Conservation (phyloP, 345 rosid genomes). For the Balakata baccata region DNA sequence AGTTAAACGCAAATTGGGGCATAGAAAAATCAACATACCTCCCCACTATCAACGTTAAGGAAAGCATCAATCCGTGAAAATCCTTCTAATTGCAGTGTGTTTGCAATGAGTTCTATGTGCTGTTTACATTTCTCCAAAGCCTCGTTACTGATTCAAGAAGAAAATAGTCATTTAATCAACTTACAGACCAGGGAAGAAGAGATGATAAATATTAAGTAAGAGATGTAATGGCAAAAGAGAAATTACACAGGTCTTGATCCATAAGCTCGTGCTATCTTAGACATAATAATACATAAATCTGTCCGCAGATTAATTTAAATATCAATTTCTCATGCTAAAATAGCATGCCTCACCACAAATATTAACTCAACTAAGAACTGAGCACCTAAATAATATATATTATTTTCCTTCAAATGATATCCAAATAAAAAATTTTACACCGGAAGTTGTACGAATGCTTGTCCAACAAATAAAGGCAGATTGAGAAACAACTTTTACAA, state of each 20-base stretch:
- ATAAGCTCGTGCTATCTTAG: not conserved
- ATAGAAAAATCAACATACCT: slow-evolving; percentile 44
- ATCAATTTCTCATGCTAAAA: not conserved
- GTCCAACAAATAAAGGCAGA: not conserved
- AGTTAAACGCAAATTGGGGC: not conserved
- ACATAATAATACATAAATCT: not conserved
- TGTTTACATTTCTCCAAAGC: slow-evolving; percentile 68
- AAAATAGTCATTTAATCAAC: slow-evolving; percentile 4
- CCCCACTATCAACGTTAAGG: slow-evolving; percentile 82
- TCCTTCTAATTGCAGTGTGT: slow-evolving; percentile 72
- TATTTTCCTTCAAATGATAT: not conserved
- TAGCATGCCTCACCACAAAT: not conserved
- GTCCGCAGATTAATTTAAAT: not conserved
- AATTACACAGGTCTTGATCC: not conserved
- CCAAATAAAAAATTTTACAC: not conserved
- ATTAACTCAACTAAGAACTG: not conserved
- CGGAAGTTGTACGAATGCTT: not conserved
- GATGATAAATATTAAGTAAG: not conserved
- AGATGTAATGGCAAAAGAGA: not conserved
- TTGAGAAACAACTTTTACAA: not conserved
- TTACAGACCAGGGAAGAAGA: slow-evolving; percentile 5
- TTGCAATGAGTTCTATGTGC: slow-evolving; percentile 68
- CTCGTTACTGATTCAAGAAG: slow-evolving; percentile 47
- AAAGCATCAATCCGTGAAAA: slow-evolving; percentile 93
- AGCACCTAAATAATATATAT: not conserved